Base-by-base conservation (phyloP, 2,329 filamentous ascomycete species). In the Hirsutella thompsonii region DNA sequence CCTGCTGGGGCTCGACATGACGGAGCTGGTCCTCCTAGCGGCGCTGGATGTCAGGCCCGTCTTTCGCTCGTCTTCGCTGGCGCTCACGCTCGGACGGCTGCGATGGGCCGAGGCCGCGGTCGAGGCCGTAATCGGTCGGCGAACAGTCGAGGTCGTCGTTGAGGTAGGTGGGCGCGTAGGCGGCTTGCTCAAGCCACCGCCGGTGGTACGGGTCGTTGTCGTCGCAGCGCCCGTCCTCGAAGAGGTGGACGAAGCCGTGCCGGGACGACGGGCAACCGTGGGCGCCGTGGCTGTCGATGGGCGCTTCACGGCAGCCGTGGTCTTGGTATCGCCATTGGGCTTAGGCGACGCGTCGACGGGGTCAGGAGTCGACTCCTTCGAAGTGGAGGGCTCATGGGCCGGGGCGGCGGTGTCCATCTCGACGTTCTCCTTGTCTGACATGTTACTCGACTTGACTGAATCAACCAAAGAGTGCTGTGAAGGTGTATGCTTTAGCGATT, bases 61-160 rank as follows among this genome's bases (percentile, higher is more conserved):
- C 51, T 62, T 69, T 57, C 64, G 69, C 44, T 72, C 69, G 48
- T 72, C 69, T 45, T 72, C 69, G 42, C 68, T 69, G 39, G 64
- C 62, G 44, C 69, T 70, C 40, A 67, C 58, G 39, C 64, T 67
- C 29, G 67, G 60, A n/a, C 65, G 66, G 37, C 67, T 64, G 46
- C 59, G 63, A 53, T 72, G 69, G 46, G 54, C 62, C 32, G 62
- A 51, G n/a, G 58, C 50, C 4, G 66, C 56, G 29, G 63, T 58
- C 8, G 62, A 49, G 5, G 55, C 51, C 14, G 59, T 56, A 5
- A 56, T 50, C 36, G 58, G 50, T 28, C 57, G 52, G 45, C 57
- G 51, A 46, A 57, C 49, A 47, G 50, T 51, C 23, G 49, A 55
- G 40, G 59, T 61, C 33, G 61, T 52, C 20, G 59, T 48, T n/a